Base-by-base conservation (phyloP, 1,139 yeast species). In the Yamadazyma kanchanaburiensis region DNA sequence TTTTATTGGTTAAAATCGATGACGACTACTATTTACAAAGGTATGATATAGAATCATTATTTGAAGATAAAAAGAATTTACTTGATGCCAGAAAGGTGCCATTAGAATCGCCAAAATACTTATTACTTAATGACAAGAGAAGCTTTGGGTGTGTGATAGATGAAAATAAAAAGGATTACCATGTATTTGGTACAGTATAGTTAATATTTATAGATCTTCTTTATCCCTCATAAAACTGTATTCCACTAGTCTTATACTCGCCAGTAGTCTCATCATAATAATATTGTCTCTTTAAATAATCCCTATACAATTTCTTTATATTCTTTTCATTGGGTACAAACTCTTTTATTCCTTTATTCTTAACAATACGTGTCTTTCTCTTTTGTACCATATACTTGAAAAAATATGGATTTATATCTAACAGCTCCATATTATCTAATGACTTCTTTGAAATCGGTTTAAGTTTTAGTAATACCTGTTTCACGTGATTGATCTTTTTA, bases 61-160 rank as follows among this genome's bases (percentile, higher is more conserved):
- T 28, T 11, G 19, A 11, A 4, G 26, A 24, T 10, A 21, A 24
- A 3, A 2, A 9, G 7, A 15, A 4, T 3, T 22, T 26, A 4
- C 8, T 14, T 10, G 5, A 15, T 13, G 12, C 20, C 5, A 8
- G 12, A 2, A n/a, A 26, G 13, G 31, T 28, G 2, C 13, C 9
- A n/a, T 15, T 16, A 18, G 13, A 17, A 12, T 17, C 20, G 5
- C 42, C 45, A 4, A 23, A 24, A 7, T 24, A 32, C n/a, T 12
- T 44, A 3, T 22, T 38, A 3, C 14, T 40, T 8, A 38, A 41
- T 24, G 32, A 33, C 10, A n/a, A 13, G 9, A 29, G 37, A 19
- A 29, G 34, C 9, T 42, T 37, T 26, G 73, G 67, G 1, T 71
- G 74, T 40, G 36, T 73, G 16, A 42, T 73, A 15, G 74, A 70